Conservation (phyloP, 257 asterid species). For the Plantago ovata region DNA sequence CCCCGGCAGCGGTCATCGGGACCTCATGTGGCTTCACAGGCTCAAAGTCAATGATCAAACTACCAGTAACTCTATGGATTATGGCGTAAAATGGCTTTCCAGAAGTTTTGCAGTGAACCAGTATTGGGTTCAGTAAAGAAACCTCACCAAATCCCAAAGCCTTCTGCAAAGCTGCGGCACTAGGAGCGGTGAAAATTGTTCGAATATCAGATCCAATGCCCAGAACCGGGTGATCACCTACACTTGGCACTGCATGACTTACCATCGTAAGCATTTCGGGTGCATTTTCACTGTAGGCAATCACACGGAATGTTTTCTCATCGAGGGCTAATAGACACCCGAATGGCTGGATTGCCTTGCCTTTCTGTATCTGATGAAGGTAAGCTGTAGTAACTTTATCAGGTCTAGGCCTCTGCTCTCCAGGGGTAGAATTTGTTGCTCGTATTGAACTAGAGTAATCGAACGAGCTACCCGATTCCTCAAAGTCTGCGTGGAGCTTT, state of each 20-base stretch:
- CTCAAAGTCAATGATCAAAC: constrained; percentile 86
- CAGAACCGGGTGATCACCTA: constrained; percentile 51
- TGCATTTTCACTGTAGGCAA: constrained; percentile 61
- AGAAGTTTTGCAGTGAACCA: constrained; percentile 89
- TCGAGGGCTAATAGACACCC: constrained; percentile 61
- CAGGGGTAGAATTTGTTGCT: constrained; percentile 20
- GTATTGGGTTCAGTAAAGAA: constrained; percentile 72
- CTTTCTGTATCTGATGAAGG: constrained; percentile 60
- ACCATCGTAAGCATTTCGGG: constrained; percentile 61
- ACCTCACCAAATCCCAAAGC: constrained; percentile 83
- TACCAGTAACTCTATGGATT: constrained; percentile 83
- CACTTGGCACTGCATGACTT: constrained; percentile 59
- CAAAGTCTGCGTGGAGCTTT: constrained; percentile 52
- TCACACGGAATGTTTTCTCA: constrained; percentile 52
- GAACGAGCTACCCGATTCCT: constrained; percentile 54
- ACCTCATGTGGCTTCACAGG: constrained; percentile 96
- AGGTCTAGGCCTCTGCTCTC: constrained; percentile 36
- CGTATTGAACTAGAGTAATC: constrained; percentile 56
- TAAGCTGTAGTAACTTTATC: constrained; percentile 49
- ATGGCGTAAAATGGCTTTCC: constrained; percentile 97
- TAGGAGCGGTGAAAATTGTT: constrained; percentile 52
- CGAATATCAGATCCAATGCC: constrained; percentile 53
- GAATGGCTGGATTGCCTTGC: constrained; percentile 55
- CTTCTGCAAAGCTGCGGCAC: constrained; percentile 54
- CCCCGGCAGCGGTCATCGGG: constrained; percentile 99